Percentiles rank a stretch among this genome's conserved stretches.
Evolutionary conservation across 1,139 yeast species (phyloP).

Genomic region (Diutina scorzettiae): DNA sequence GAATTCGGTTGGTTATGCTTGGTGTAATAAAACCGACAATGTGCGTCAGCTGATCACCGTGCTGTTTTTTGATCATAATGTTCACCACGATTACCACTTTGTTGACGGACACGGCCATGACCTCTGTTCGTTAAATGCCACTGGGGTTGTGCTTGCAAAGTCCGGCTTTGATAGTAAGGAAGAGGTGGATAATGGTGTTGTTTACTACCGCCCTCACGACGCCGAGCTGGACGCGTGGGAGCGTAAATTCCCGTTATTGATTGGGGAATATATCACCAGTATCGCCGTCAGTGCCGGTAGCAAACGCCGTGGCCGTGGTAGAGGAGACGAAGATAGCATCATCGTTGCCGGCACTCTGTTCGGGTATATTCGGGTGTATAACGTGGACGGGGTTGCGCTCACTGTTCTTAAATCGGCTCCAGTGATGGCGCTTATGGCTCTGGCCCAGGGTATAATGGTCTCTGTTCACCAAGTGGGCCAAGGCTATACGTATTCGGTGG

Average conservation of each 20-base stretch:
- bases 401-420: slow-evolving; percentile 29
- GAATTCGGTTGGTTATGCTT: slow-evolving; percentile 71
- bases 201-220: slow-evolving; percentile 35
- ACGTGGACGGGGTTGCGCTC: slow-evolving; percentile 29
- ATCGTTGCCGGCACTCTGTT: slow-evolving; percentile 31
- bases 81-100: slow-evolving; percentile 79
- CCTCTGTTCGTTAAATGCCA: slow-evolving; percentile 58
- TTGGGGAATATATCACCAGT: slow-evolving; percentile 24
- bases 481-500: slow-evolving; percentile 24
- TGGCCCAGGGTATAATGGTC: slow-evolving; percentile 21
- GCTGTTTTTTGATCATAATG: slow-evolving; percentile 71
- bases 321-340: slow-evolving; percentile 15
- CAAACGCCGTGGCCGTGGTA: neutral
- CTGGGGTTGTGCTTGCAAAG: slow-evolving; percentile 53
- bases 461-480: slow-evolving; percentile 22
- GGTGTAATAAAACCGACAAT: slow-evolving; percentile 43
- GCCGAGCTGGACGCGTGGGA: slow-evolving; percentile 36
- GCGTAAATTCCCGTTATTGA: slow-evolving; percentile 23
- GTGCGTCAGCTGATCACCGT: slow-evolving; percentile 64
- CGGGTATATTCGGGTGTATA: slow-evolving; percentile 31
- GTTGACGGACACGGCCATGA: slow-evolving; percentile 64
- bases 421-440: slow-evolving; percentile 25
- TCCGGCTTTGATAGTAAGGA: slow-evolving; percentile 16
- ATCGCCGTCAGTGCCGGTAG: slow-evolving; percentile 17
- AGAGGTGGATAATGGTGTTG: slow-evolving; percentile 17